phyloP scores from a whole-genome alignment of 176 grass and related monocot species.

The Musa beccarii region DNA sequence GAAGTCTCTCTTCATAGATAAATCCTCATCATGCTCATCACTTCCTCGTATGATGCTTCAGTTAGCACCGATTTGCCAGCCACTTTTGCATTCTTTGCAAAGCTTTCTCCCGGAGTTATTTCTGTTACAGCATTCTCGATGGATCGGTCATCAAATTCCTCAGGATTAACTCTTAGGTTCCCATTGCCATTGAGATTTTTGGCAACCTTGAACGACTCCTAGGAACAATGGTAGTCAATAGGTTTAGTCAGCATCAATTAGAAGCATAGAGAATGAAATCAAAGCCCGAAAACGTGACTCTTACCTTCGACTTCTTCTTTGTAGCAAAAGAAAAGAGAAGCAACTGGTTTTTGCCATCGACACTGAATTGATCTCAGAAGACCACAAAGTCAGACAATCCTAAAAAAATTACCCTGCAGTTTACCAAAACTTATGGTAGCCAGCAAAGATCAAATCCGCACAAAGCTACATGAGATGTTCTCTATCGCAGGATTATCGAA shows the following conservation, averaged over 20 bases:
- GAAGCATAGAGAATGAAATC: not conserved
- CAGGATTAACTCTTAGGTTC: constrained; percentile 51
- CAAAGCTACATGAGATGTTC: not conserved
- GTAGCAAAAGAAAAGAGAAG: constrained; percentile 50
- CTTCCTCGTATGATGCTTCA: constrained; percentile 18
- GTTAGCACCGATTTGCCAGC: not conserved
- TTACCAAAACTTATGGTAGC: not conserved
- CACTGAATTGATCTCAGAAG: not conserved
- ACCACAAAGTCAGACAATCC: not conserved
- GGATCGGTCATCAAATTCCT: constrained; percentile 41
- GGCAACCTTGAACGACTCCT: constrained; percentile 30
- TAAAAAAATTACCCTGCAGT: not conserved
- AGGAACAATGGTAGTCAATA: not conserved
- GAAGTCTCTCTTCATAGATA: constrained; percentile 16
- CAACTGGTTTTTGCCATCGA: constrained; percentile 49
- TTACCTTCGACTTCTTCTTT: constrained; percentile 51
- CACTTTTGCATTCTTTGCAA: not conserved
- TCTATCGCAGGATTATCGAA: constrained; percentile 32
- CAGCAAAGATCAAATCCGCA: not conserved
- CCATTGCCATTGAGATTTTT: constrained; percentile 26
- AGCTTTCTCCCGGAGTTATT: not conserved
- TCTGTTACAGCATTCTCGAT: not conserved
- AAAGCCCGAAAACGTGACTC: not conserved
- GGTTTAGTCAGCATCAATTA: not conserved
- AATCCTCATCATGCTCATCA: constrained; percentile 28